Evolutionary conservation across 2,329 filamentous ascomycete genomes (phyloP), one percentile per base, ranked within the genome.

Genomic region (Tolypocladium amazonense): DNA sequence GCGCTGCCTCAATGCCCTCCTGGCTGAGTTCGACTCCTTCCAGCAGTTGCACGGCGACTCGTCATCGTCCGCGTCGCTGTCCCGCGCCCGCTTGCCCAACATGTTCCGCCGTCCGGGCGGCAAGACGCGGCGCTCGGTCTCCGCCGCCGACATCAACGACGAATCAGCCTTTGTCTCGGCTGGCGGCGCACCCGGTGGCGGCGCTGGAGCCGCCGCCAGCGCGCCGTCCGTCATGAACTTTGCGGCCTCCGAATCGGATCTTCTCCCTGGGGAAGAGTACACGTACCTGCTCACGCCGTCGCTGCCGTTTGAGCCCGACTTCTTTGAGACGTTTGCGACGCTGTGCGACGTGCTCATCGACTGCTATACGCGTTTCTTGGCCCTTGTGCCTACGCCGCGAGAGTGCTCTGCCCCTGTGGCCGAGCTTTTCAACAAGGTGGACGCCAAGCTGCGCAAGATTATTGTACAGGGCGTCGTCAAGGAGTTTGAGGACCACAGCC

Each of bases 301-400:
- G 20, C 77, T 99, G 56, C 94, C 94, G 0, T 99, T 99, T 70
- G 92, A 97, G 64, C 94, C 94, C 0, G 94, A 99, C 74, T 99
- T 96, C 69, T 94, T 93, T 73, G 92, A 95, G 76, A 97, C 92
- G 0, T 97, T 97, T 76, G 88, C 92, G 18, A 97, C 94, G 15
- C 80, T 99, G 8, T 97, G 94, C 76, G 94, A 99, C 70, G 90
- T 96, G 3, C 77, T 99, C 62, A 95, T 97, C 67, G 94, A 97
- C 72, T 90, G 87, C 69, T 99, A 99, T 75, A 86, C 86, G 41
- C 85, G 87, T 59, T 84, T 99, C 35, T 78, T 95, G 67, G 80
- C 79, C 52, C 78, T 99, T 61, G 79, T 97, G 27, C 81, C 86
- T n/a, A 85, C 85, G 3, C 88, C 92, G 1, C 83, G 88, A 33